Conservation (phyloP, 2,329 filamentous ascomycete genomes). For the Claviceps humidiphila region DNA sequence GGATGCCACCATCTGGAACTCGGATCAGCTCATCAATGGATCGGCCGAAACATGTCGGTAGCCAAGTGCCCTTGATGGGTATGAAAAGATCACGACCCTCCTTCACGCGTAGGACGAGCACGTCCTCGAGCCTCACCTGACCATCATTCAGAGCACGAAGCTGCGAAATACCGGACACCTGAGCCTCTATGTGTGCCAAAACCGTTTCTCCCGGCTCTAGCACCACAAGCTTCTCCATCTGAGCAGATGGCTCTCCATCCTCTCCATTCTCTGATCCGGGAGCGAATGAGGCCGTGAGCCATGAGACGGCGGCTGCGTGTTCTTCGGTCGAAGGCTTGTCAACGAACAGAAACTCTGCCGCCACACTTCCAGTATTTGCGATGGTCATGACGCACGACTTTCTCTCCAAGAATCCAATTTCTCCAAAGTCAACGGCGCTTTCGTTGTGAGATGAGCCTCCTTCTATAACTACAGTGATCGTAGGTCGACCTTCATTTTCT, state of each 20-base stretch:
- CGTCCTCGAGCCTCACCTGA: constrained; percentile 57
- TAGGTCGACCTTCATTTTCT: constrained; percentile 80
- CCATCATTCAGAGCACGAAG: constrained; percentile 61
- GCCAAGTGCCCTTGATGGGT: constrained; percentile 64
- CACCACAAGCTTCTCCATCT: constrained; percentile 39
- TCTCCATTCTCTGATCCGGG: constrained; percentile 20
- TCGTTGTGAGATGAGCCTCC: constrained; percentile 29
- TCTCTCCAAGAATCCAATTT: constrained; percentile 54
- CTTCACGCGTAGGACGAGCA: constrained; percentile 72
- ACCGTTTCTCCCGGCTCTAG: constrained; percentile 78
- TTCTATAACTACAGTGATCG: constrained; percentile 72
- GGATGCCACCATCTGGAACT: constrained; percentile 68
- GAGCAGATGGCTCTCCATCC: constrained; percentile 8
- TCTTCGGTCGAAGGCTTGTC: constrained; percentile 46
- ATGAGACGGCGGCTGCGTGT: constrained; percentile 34
- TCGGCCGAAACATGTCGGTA: constrained; percentile 68
- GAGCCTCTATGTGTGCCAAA: constrained; percentile 52
- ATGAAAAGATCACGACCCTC: constrained; percentile 88
- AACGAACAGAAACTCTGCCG: constrained; percentile 68
- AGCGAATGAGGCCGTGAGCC: constrained; percentile 59
- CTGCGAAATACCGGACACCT: constrained; percentile 49
- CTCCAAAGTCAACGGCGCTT: constrained; percentile 61
- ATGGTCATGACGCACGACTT: constrained; percentile 62
- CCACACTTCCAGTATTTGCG: constrained; percentile 79
- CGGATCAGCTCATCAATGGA: constrained; percentile 81